These are phyloP conservation scores for Scorias spongiosa DNA, from an alignment of 2,329 filamentous ascomycete species.

Conservation along the genomic window DNA sequence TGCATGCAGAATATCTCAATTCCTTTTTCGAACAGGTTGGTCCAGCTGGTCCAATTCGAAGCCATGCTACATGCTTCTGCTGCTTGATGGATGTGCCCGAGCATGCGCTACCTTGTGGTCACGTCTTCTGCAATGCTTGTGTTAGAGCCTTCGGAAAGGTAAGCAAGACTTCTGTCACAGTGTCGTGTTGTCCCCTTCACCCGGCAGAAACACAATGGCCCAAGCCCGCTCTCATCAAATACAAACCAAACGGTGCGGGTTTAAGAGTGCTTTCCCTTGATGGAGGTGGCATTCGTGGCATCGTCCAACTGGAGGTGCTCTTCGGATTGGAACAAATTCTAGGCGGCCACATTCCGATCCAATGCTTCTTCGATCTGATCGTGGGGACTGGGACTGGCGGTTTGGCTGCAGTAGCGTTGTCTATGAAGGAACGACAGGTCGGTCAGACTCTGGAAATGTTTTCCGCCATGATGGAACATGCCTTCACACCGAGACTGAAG, in stretches of 20 bases:
- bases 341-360: slow-evolving; percentile 25
- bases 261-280: slow-evolving; percentile 15
- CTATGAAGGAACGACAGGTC: slow-evolving; percentile 23
- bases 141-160: slow-evolving; percentile 21
- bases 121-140: slow-evolving; percentile 31
- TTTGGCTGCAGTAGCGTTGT: slow-evolving; percentile 29
- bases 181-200: slow-evolving; percentile 22
- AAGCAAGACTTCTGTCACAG: slow-evolving; percentile 12
- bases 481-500: slow-evolving; percentile 26
- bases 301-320: slow-evolving; percentile 31
- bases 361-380: slow-evolving; percentile 35
- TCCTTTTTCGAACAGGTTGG: slow-evolving; percentile 27
- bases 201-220: slow-evolving; percentile 20
- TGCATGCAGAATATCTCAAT: slow-evolving; percentile 17
- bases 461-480: slow-evolving; percentile 23
- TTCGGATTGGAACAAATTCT: slow-evolving; percentile 25
- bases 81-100: slow-evolving; percentile 30
- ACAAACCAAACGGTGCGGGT: slow-evolving; percentile 14
- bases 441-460: slow-evolving; percentile 26
- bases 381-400: slow-evolving; percentile 33
- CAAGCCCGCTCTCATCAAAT: slow-evolving; percentile 14
- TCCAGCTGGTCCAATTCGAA: slow-evolving; percentile 18
- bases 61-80: slow-evolving; percentile 29
- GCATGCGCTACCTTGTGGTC: slow-evolving; percentile 30
- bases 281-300: slow-evolving; percentile 32